These are phyloP conservation scores for Erucastrum elatum DNA, from an alignment of 345 rosid species.

Conservation along the genomic window DNA sequence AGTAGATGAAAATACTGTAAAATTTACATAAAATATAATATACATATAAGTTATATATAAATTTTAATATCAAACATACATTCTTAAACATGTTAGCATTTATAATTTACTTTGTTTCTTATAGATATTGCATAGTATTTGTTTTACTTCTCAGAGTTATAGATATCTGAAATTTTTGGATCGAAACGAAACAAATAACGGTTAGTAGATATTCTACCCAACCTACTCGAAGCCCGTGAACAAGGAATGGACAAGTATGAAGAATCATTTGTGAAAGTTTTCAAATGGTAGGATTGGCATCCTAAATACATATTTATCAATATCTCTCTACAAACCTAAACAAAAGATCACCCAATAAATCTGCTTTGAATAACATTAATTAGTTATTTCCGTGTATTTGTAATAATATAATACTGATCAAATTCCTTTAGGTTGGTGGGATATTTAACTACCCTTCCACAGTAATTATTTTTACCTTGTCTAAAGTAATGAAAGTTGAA, in stretches of 20 bases:
- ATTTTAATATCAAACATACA: too few species aligned
- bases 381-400: neutral
- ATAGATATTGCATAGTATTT: too few species aligned
- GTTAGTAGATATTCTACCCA: too few species aligned
- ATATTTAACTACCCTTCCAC: conserved; percentile 35
- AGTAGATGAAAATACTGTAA: too few species aligned
- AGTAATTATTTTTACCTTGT: conserved; percentile 30
- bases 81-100: too few species aligned
- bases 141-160: too few species aligned
- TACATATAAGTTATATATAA: too few species aligned
- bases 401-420: conserved; percentile 8
- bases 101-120: too few species aligned
- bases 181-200: too few species aligned
- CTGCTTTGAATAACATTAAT: conserved; percentile 3
- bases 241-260: conserved; percentile 23
- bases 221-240: conserved; percentile 4
- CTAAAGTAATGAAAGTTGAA: neutral
- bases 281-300: conserved; percentile 39
- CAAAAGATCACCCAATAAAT: conserved; percentile 15
- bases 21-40: too few species aligned
- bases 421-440: conserved; percentile 40
- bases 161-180: too few species aligned
- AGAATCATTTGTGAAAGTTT: conserved; percentile 14
- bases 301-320: conserved; percentile 1
- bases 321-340: neutral